Evolutionary conservation across 176 grass and related monocot species (phyloP).

Genomic region (Tillandsia fasciculata): DNA sequence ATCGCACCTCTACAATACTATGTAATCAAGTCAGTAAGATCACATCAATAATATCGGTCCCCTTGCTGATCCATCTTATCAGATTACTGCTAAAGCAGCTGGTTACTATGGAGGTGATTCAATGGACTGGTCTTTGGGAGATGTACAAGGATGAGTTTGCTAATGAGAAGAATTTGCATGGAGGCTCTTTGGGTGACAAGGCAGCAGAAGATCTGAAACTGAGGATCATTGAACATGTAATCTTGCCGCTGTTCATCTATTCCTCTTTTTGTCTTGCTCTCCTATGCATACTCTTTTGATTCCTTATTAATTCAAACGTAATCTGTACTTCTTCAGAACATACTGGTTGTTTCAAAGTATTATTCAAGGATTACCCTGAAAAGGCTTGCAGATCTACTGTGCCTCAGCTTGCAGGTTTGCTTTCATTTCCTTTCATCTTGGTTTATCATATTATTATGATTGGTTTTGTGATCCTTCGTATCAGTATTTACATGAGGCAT

Average conservation of each 20-base stretch:
- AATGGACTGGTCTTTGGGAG: slow-evolving; percentile 82
- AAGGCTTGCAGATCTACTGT: slow-evolving; percentile 72
- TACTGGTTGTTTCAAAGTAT: slow-evolving; percentile 92
- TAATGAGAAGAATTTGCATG: slow-evolving; percentile 72
- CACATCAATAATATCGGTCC: not conserved
- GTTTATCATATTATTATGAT: not conserved
- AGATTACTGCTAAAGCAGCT: slow-evolving; percentile 76
- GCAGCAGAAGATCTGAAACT: slow-evolving; percentile 81
- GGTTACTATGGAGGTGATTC: slow-evolving; percentile 94
- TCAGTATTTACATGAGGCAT: not conserved
- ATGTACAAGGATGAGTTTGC: slow-evolving; percentile 64
- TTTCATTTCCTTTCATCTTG: slow-evolving; percentile 2
- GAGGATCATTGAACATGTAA: slow-evolving; percentile 88
- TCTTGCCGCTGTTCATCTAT: not conserved
- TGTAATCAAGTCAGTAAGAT: not conserved
- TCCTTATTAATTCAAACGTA: slow-evolving; percentile 10
- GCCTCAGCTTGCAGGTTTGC: slow-evolving; percentile 63
- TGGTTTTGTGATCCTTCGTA: not conserved
- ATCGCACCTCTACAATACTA: not conserved
- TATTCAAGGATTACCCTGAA: slow-evolving; percentile 94
- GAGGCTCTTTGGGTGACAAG: slow-evolving; percentile 64
- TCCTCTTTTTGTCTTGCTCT: not conserved
- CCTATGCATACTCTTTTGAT: slow-evolving; percentile 5
- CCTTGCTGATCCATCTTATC: not conserved
- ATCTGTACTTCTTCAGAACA: slow-evolving; percentile 50